phyloP scores from a whole-genome alignment of 441 rosid species.

The Arabidopsis hybrid region DNA sequence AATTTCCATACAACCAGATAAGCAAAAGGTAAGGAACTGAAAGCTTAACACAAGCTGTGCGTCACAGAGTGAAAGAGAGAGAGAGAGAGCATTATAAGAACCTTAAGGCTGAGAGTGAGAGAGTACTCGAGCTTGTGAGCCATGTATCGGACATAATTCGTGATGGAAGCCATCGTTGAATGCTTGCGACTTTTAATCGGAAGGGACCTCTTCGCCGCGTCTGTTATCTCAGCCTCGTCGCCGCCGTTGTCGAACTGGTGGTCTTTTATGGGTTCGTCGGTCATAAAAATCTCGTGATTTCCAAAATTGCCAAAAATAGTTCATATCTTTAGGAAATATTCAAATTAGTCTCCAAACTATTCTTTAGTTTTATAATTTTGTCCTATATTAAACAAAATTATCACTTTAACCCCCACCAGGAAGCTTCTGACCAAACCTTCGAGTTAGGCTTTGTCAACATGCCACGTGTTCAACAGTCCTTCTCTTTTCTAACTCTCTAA shows the following conservation, averaged over 20 bases:
- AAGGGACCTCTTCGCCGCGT: slow-evolving; percentile 27
- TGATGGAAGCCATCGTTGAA: slow-evolving; percentile 64
- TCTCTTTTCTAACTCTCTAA: slow-evolving; percentile 6
- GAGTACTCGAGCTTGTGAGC: slow-evolving; percentile 76
- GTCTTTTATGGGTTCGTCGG: slow-evolving; percentile 11
- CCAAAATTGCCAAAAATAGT: neutral
- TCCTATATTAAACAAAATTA: neutral
- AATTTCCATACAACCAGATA: neutral
- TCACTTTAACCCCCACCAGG: slow-evolving; percentile 17
- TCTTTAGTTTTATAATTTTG: neutral
- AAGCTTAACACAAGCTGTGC: slow-evolving; percentile 1
- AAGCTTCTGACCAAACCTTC: neutral
- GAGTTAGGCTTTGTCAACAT: slow-evolving; percentile 25
- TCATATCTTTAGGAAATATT: neutral
- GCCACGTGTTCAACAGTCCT: slow-evolving; percentile 41
- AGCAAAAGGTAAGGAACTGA: neutral
- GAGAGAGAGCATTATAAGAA: slow-evolving; percentile 30
- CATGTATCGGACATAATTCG: slow-evolving; percentile 82
- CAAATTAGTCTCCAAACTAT: slow-evolving; percentile 15
- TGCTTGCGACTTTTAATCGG: neutral
- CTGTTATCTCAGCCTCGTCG: slow-evolving; percentile 39
- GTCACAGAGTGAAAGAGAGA: slow-evolving; percentile 7
- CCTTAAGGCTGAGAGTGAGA: slow-evolving; percentile 70
- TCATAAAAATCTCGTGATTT: slow-evolving; percentile 35
- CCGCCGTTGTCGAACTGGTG: slow-evolving; percentile 35